phyloP scores from a whole-genome alignment of 2,329 filamentous ascomycete genomes.

The Fusarium penzigii region DNA sequence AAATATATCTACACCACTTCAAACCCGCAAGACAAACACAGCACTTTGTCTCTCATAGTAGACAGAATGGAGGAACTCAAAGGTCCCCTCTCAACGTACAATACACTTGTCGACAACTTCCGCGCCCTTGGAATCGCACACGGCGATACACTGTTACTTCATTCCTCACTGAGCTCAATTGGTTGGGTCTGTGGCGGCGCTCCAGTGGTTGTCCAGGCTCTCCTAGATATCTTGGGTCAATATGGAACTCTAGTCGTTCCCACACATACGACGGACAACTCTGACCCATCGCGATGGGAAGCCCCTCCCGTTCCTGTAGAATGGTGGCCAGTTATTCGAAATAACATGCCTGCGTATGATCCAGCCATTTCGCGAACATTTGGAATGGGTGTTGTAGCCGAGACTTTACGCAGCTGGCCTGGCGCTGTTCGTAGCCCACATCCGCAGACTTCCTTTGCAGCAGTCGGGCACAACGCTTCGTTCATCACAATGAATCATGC shows the following conservation, averaged over 20 bases:
- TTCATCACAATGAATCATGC: neutral
- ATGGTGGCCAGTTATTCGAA: neutral
- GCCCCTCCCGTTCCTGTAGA: neutral
- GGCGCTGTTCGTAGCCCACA: neutral
- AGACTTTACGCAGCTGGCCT: neutral
- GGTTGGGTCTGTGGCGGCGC: neutral
- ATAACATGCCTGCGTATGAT: neutral
- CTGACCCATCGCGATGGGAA: neutral
- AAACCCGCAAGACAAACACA: no score
- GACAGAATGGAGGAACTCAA: neutral
- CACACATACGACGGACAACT: neutral
- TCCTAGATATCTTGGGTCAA: neutral
- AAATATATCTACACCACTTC: no score
- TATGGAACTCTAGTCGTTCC: neutral
- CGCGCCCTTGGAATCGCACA: neutral
- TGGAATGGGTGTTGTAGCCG: neutral
- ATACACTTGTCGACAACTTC: neutral
- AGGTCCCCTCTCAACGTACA: neutral
- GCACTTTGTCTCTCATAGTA: no score
- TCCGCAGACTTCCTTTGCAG: neutral
- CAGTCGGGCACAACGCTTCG: neutral
- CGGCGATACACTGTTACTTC: neutral
- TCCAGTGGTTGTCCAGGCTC: neutral
- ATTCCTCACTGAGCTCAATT: neutral
- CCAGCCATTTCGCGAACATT: neutral